phyloP scores from a whole-genome alignment of 192 early-diverging fungal genomes.

The Coemansia sp. region DNA sequence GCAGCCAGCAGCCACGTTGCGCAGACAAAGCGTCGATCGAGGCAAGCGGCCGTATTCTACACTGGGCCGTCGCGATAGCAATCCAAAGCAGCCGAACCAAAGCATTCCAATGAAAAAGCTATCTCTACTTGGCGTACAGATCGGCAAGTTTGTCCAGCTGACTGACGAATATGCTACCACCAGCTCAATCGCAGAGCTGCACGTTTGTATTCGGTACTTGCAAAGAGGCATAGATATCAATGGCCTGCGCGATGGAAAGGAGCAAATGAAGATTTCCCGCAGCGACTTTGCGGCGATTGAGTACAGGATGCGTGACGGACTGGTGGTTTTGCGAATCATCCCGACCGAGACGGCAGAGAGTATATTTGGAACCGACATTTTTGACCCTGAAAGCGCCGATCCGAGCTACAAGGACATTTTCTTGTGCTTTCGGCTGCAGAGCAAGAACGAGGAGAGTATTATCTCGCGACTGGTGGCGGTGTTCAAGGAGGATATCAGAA shows the following conservation, averaged over 20 bases:
- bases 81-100: conserved; percentile 1
- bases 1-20: background rate
- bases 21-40: background rate
- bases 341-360: conserved; percentile 34
- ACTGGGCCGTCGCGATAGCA: conserved; percentile 8
- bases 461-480: conserved; percentile 7
- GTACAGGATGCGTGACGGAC: conserved; percentile 1
- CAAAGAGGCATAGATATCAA: conserved; percentile 20
- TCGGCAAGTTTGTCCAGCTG: conserved; percentile 23
- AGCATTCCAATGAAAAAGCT: conserved; percentile 15
- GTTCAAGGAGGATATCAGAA: conserved; percentile 6
- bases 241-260: conserved; percentile 18
- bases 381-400: conserved; percentile 34
- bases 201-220: conserved; percentile 13
- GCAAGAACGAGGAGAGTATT: background rate
- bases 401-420: conserved; percentile 16
- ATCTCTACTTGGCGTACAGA: conserved; percentile 23
- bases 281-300: conserved; percentile 29
- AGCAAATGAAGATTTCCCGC: conserved; percentile 18
- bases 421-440: conserved; percentile 14
- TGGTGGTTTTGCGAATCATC: conserved; percentile 25
- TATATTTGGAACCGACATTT: conserved; percentile 21
- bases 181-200: background rate
- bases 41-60: background rate
- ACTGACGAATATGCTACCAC: conserved; percentile 2